Evolutionary conservation across 2,329 filamentous ascomycete species (phyloP).

Genomic region (Beauveria rudraprayagi): DNA sequence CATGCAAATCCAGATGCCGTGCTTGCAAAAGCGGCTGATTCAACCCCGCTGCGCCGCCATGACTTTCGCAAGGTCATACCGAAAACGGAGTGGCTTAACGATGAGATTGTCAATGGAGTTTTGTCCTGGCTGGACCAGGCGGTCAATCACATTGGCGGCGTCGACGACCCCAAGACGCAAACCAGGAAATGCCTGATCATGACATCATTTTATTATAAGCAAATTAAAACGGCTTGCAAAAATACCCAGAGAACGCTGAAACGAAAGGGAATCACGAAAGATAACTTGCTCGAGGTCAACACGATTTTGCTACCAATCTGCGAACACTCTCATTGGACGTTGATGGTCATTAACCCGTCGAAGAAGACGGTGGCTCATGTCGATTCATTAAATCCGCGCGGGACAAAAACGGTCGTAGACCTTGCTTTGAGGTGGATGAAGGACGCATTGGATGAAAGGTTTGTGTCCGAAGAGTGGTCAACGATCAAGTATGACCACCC

Average conservation of each 20-base stretch:
- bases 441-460: conserved; percentile 46
- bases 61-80: conserved; percentile 58
- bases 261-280: conserved; percentile 46
- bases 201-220: conserved; percentile 58
- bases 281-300: conserved; percentile 56
- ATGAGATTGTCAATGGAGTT: conserved; percentile 64
- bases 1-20: conserved; percentile 20
- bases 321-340: conserved; percentile 59
- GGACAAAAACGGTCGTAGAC: conserved; percentile 31
- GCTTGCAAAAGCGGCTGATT: conserved; percentile 40
- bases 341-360: conserved; percentile 57
- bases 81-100: conserved; percentile 61
- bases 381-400: conserved; percentile 50
- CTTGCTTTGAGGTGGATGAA: conserved; percentile 47
- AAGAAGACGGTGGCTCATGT: conserved; percentile 57
- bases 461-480: conserved; percentile 51
- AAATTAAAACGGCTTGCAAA: conserved; percentile 39
- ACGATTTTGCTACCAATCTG: conserved; percentile 65
- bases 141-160: conserved; percentile 49
- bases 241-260: conserved; percentile 48
- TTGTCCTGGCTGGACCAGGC: conserved; percentile 52
- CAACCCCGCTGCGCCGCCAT: conserved; percentile 40
- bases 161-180: conserved; percentile 35
- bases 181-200: conserved; percentile 54
- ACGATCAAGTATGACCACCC: conserved; percentile 42